Conservation (phyloP, 148 eudicot genomes). For the Fallopia convolvulus region DNA sequence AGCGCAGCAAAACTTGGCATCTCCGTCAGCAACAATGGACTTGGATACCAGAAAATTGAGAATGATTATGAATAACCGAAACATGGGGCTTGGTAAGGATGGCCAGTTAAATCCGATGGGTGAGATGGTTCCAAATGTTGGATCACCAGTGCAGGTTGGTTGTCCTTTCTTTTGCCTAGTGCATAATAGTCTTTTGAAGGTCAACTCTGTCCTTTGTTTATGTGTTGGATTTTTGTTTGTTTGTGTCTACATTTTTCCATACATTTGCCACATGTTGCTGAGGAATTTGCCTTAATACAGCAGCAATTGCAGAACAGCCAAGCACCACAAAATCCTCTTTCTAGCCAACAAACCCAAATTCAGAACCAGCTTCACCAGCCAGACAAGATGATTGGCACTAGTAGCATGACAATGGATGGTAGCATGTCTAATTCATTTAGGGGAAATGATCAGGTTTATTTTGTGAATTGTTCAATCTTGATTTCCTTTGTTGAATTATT, state of each 20-base stretch:
- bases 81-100: slow-evolving; percentile 56
- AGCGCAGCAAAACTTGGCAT: slow-evolving; percentile 55
- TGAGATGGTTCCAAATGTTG: slow-evolving; percentile 40
- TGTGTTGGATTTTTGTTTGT: neutral
- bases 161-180: slow-evolving; percentile 37
- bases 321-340: slow-evolving; percentile 42
- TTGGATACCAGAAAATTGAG: slow-evolving; percentile 48
- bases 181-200: slow-evolving; percentile 54
- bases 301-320: slow-evolving; percentile 46
- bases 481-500: slow-evolving; percentile 1
- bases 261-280: neutral
- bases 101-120: slow-evolving; percentile 51
- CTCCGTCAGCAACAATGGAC: slow-evolving; percentile 56
- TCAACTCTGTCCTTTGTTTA: neutral
- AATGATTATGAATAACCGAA: slow-evolving; percentile 45
- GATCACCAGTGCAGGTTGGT: slow-evolving; percentile 56
- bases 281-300: slow-evolving; percentile 16
- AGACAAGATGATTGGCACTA: slow-evolving; percentile 36
- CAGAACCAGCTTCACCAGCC: slow-evolving; percentile 29
- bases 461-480: neutral
- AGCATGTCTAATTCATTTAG: slow-evolving; percentile 53
- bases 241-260: neutral
- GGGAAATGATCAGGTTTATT: slow-evolving; percentile 60
- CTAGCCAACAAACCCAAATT: slow-evolving; percentile 48
- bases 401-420: slow-evolving; percentile 49